phyloP scores from a whole-genome alignment of 2,329 filamentous ascomycete genomes.

The Neoascochyta sp. region DNA sequence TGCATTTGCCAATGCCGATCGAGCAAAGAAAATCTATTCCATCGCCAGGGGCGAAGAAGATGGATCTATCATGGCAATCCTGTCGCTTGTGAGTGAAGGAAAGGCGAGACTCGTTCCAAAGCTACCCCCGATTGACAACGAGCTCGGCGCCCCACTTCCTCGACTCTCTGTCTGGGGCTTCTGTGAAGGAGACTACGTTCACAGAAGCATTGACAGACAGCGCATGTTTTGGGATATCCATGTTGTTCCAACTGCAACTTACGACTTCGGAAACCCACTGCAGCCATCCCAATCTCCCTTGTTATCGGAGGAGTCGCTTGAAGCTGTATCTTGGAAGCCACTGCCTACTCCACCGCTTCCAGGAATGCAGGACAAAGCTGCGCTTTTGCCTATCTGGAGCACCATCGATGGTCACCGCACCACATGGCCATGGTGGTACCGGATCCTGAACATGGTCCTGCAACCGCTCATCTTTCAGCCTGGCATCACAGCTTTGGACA shows the following conservation, averaged over 20 bases:
- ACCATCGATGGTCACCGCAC: constrained; percentile 63
- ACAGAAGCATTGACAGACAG: constrained; percentile 62
- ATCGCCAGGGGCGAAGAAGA: constrained; percentile 59
- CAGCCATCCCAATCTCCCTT: constrained; percentile 30
- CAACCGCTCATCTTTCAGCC: constrained; percentile 62
- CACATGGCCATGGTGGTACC: constrained; percentile 57
- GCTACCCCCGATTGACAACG: constrained; percentile 55
- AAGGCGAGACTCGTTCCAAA: constrained; percentile 53
- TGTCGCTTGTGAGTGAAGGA: constrained; percentile 61
- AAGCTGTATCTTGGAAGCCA: constrained; percentile 10
- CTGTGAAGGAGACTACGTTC: constrained; percentile 67
- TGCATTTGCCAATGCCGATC: constrained; percentile 42
- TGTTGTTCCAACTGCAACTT: constrained; percentile 56
- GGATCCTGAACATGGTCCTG: constrained; percentile 59
- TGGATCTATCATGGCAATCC: constrained; percentile 62
- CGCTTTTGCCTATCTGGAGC: constrained; percentile 65
- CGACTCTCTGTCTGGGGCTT: constrained; percentile 62
- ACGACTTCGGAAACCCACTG: constrained; percentile 55
- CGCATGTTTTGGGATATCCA: constrained; percentile 63
- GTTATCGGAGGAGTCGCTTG: constrained; percentile 30
- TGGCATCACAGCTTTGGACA: constrained; percentile 51
- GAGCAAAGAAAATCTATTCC: constrained; percentile 31
- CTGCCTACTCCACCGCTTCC: constrained; percentile 30
- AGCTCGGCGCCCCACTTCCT: constrained; percentile 40
- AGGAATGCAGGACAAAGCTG: constrained; percentile 33